phyloP scores from a whole-genome alignment of 2,329 filamentous ascomycete species.

The Dothidotthia symphoricarpi region DNA sequence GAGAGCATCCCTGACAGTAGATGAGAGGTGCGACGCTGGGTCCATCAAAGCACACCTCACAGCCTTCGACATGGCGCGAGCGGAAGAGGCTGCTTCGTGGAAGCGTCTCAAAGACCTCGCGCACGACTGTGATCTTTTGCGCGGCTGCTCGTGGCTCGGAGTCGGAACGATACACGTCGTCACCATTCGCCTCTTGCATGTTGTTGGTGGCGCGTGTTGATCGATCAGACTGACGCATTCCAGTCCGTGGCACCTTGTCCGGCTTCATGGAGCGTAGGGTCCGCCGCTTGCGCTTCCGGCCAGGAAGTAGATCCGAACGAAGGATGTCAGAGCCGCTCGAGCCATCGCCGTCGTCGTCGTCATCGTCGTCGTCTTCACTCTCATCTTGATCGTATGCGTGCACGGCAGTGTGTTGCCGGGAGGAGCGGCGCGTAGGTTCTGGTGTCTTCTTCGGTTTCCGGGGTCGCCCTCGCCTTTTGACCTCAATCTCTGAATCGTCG shows the following conservation, averaged over 20 bases:
- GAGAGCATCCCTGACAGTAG: conserved; percentile 86
- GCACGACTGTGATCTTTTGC: conserved; percentile 58
- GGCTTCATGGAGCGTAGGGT: conserved; percentile 10
- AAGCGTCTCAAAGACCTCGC: conserved; percentile 71
- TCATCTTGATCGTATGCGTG: conserved; percentile 17
- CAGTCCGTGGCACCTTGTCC: conserved; percentile 22
- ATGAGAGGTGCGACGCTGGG: conserved; percentile 68
- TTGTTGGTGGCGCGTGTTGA: conserved; percentile 47
- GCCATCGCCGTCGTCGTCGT: conserved; percentile 31
- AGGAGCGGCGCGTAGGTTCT: conserved; percentile 32
- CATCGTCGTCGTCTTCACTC: conserved; percentile 25
- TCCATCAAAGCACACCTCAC: conserved; percentile 68
- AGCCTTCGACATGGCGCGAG: conserved; percentile 65
- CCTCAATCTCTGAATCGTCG: conserved; percentile 18
- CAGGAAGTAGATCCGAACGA: conserved; percentile 43
- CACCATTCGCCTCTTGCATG: conserved; percentile 58
- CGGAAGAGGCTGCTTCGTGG: conserved; percentile 65
- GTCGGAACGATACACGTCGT: conserved; percentile 55
- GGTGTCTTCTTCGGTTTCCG: conserved; percentile 12
- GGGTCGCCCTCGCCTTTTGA: conserved; percentile 14
- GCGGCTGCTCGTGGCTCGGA: conserved; percentile 42
- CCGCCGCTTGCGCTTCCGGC: conserved; percentile 42
- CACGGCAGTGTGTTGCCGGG: conserved; percentile 16
- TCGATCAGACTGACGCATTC: conserved; percentile 47
- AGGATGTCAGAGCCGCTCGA: conserved; percentile 36